phyloP scores from a whole-genome alignment of 1,284 basidiomycete genomes.

The Boletus putidus region DNA sequence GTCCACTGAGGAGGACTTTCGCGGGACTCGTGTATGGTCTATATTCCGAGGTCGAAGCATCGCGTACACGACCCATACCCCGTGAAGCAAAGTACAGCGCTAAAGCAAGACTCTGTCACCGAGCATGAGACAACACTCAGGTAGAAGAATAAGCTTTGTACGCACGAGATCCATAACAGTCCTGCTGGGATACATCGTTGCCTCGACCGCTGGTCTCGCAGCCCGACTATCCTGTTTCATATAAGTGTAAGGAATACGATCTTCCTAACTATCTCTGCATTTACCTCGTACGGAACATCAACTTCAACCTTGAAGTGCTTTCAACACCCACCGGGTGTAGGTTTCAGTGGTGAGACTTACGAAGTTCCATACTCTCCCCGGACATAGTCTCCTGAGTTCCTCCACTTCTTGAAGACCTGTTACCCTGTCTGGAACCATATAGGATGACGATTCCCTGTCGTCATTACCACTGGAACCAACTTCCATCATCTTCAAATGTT shows the following conservation, averaged over 20 bases:
- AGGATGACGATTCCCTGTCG: slow-evolving; percentile 35
- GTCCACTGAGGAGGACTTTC: slow-evolving; percentile 83
- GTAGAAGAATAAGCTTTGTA: neutral
- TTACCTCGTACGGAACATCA: slow-evolving; percentile 78
- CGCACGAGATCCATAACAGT: slow-evolving; percentile 93
- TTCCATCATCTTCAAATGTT: slow-evolving; percentile 23
- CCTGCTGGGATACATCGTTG: slow-evolving; percentile 76
- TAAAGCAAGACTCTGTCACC: slow-evolving; percentile 76
- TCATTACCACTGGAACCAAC: neutral
- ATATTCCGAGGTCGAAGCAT: slow-evolving; percentile 31
- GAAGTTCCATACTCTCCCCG: slow-evolving; percentile 85
- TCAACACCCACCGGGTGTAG: slow-evolving; percentile 2
- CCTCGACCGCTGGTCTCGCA: slow-evolving; percentile 58
- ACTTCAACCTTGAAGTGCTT: slow-evolving; percentile 64
- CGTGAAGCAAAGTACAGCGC: slow-evolving; percentile 93
- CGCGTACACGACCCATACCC: slow-evolving; percentile 62
- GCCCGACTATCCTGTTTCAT: slow-evolving; percentile 60
- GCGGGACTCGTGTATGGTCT: slow-evolving; percentile 70
- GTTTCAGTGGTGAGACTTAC: slow-evolving; percentile 45
- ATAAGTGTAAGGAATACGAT: slow-evolving; percentile 6
- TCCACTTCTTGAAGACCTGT: slow-evolving; percentile 77
- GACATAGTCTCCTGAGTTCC: slow-evolving; percentile 74
- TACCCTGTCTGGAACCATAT: slow-evolving; percentile 83
- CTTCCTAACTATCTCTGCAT: slow-evolving; percentile 24
- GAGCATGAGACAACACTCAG: slow-evolving; percentile 8